Evolutionary conservation across 2,329 filamentous ascomycete species (phyloP).

Genomic region (Pseudogymnoascus verrucosus): DNA sequence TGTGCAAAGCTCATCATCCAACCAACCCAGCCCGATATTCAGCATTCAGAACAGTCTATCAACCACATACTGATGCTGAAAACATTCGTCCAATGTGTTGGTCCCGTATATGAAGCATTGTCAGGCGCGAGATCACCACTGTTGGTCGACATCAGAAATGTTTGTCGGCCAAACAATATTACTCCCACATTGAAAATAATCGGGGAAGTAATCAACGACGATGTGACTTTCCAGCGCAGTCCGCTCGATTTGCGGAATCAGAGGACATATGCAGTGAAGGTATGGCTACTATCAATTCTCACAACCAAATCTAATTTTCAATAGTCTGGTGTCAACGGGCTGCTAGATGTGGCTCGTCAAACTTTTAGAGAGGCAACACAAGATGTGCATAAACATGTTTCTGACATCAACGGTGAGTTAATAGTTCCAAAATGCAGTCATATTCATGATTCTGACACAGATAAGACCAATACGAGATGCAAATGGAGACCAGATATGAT

Average conservation of each 20-base stretch:
- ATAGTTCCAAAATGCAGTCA: not conserved
- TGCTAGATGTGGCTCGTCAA: slow-evolving; percentile 80
- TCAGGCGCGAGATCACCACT: slow-evolving; percentile 55
- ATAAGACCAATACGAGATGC: slow-evolving; percentile 40
- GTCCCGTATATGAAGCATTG: slow-evolving; percentile 60
- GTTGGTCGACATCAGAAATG: slow-evolving; percentile 57
- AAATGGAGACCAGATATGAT: slow-evolving; percentile 66
- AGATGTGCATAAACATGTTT: slow-evolving; percentile 65
- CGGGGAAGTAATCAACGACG: slow-evolving; percentile 64
- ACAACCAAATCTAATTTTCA: slow-evolving; percentile 2
- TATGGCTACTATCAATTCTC: slow-evolving; percentile 24
- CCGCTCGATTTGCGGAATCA: slow-evolving; percentile 86
- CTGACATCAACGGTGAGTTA: slow-evolving; percentile 53
- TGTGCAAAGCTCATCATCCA: slow-evolving; percentile 62
- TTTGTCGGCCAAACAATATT: slow-evolving; percentile 59
- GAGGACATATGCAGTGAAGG: slow-evolving; percentile 79
- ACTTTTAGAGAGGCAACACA: slow-evolving; percentile 84
- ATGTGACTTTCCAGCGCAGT: slow-evolving; percentile 68
- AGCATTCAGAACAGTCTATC: slow-evolving; percentile 69
- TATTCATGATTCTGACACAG: slow-evolving; percentile 7
- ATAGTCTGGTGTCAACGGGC: slow-evolving; percentile 69
- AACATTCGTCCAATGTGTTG: slow-evolving; percentile 63
- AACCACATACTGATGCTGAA: slow-evolving; percentile 86
- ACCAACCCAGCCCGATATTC: slow-evolving; percentile 55
- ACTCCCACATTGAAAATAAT: slow-evolving; percentile 57